phyloP scores from a whole-genome alignment of 2,329 filamentous ascomycete genomes.

The Colletotrichum sp. region DNA sequence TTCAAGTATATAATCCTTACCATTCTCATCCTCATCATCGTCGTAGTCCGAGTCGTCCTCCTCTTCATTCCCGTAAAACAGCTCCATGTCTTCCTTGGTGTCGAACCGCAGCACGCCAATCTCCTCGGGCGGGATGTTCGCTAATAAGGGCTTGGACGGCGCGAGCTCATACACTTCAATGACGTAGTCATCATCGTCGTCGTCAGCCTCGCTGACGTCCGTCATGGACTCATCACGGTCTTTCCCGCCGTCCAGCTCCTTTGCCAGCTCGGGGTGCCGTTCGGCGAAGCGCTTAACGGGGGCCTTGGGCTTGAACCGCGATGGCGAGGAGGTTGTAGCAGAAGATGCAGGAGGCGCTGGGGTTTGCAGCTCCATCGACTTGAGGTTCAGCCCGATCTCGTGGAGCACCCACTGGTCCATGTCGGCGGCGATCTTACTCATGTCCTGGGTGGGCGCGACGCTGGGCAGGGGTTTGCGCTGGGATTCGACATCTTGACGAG shows the following conservation, averaged over 20 bases:
- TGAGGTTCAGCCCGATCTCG: conserved; percentile 60
- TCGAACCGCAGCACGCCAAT: conserved; percentile 64
- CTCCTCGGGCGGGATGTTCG: conserved; percentile 51
- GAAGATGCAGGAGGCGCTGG: neutral
- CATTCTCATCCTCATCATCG: conserved; percentile 71
- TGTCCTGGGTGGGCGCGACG: conserved; percentile 44
- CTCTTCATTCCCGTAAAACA: conserved; percentile 64
- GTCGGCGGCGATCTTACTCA: conserved; percentile 55
- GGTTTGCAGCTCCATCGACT: conserved; percentile 47
- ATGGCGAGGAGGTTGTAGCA: conserved; percentile 17
- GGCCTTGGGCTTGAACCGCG: conserved; percentile 60
- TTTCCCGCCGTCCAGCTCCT: conserved; percentile 25
- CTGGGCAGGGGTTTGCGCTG: conserved; percentile 25
- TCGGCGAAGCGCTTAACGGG: conserved; percentile 60
- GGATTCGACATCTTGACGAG: neutral
- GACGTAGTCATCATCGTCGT: conserved; percentile 61
- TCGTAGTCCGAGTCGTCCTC: conserved; percentile 70
- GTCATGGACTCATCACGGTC: conserved; percentile 38
- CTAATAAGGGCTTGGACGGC: conserved; percentile 54
- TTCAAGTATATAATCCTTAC: conserved; percentile 38
- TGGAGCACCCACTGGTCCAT: conserved; percentile 65
- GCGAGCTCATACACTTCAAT: conserved; percentile 70
- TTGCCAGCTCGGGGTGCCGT: conserved; percentile 52
- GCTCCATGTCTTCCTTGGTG: conserved; percentile 61
- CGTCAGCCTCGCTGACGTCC: conserved; percentile 47